phyloP scores from a whole-genome alignment of 2,329 filamentous ascomycete genomes.

The Akanthomyces dipterigenus region DNA sequence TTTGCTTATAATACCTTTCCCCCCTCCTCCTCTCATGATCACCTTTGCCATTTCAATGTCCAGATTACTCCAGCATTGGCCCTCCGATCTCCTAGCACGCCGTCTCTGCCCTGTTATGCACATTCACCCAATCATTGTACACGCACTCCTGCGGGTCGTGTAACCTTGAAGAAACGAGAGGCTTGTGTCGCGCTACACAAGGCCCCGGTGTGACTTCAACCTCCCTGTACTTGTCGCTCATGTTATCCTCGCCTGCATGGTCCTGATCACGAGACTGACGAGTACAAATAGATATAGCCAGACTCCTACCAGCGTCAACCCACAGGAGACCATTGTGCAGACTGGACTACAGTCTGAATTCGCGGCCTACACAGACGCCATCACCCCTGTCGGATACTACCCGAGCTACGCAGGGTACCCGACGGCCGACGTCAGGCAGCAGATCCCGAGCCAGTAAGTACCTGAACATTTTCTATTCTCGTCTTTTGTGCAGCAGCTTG shows the following conservation, averaged over 20 bases:
- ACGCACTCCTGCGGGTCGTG: conserved; percentile 1
- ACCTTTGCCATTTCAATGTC: background rate
- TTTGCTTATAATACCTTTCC: conserved; percentile 1
- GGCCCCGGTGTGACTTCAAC: background rate
- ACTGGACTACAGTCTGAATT: no score
- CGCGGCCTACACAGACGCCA: no score
- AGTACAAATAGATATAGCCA: conserved; percentile 1
- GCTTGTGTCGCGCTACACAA: background rate
- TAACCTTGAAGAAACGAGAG: background rate
- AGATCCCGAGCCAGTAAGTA: background rate
- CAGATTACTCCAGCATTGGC: background rate
- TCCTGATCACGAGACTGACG: conserved; percentile 2
- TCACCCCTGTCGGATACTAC: background rate
- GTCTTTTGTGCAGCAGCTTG: background rate
- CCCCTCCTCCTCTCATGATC: background rate
- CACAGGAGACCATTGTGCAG: background rate
- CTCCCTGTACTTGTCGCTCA: background rate
- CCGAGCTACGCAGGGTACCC: background rate
- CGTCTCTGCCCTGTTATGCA: background rate
- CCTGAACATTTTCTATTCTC: background rate
- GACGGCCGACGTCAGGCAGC: background rate
- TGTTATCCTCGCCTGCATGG: background rate
- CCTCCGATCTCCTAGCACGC: background rate
- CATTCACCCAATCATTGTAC: conserved; percentile 1
- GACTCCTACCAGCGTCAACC: background rate